Evolutionary conservation across 371 early-diverging fungal species (phyloP), one percentile per base, ranked within the genome.

Genomic region (Rhizopus delemar): DNA sequence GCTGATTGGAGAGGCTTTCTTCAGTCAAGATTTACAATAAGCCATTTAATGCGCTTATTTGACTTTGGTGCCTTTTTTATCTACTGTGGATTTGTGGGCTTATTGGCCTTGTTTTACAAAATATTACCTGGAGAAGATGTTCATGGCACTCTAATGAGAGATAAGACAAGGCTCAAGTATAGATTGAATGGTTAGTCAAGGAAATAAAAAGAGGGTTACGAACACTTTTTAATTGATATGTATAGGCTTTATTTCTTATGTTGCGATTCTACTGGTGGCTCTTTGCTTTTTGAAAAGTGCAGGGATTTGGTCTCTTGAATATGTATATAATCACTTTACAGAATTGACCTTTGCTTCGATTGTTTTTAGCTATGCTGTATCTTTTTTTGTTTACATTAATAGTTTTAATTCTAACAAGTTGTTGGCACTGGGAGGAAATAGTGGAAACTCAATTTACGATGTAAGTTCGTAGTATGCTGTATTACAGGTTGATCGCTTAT

Each of bases 371-470:
- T 82, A 83, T 46, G 53, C 71, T 0, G 74, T 88, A 33, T 77
- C 96, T 2, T 38, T 85, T 15, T 78, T 77, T 56, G 84, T 95
- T 22, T 96, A 95, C 68, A 39, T 87, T 13, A 70, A 70, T 51
- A 95, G 95, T 50, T 94, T 94, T 80, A 67, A 87, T 22, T 60
- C 60, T 5, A 74, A 75, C 33, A 63, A 77, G 58, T 70, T 97
- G 53, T 77, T 95, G 35, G 88, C 96, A 3, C 69, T 84, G 9
- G 92, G 91, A n/a, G 97, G 96, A 16, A 95, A 95, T 77, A 87
- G 91, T 11, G 93, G 94, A 31, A 90, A 90, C 72, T 59, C 79
- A 12, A 59, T 93, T 53, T 95, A 97, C 75, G 96, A 97, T 68
- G 22, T 22, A 22, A 22, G 22, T n/a, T 22, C 0, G 22, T 22